Base-by-base conservation (phyloP, 441 rosid genomes). In the Populus hybrid region DNA sequence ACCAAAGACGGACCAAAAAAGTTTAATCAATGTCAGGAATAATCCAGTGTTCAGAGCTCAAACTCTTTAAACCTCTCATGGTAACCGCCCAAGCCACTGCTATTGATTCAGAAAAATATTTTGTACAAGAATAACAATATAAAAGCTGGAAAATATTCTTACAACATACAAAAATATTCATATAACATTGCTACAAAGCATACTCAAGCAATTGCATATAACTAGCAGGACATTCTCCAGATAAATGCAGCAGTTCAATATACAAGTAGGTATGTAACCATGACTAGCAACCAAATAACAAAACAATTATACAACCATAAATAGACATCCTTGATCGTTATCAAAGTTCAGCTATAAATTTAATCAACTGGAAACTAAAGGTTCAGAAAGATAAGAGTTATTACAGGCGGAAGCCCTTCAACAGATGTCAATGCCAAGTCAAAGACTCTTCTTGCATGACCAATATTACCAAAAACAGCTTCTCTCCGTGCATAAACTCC, bases 401-500 rank as follows among this genome's bases (percentile, higher is more conserved):
- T 86, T 80, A 94, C 99, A 87, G 14, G 67, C 18, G 94, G 84
- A 81, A 94, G 94, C 84, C 91, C 98, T 83, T 90, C 89, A 32
- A 86, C 85, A 78, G 98, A 94, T 70, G 90, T 83, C 82, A 96
- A 83, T 46, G 98, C 98, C 99, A 96, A 91, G 86, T 96, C 98
- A 68, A 96, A 94, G 69, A 91, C 91, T 88, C 88, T 88, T 85
- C 98, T 94, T 77, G 98, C 98, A 82, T 88, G 92, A 79, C 85
- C 90, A 83, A 94, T 86, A 79, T 96, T 94, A 79, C 98, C 94
- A 80, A 80, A 88, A 71, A 85, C 87, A 86, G 97, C 97, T 82
- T 96, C 99, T 78, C 97, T 90, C 74, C 66, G 94, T 77, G 98
- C 98, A 87, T 96, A 96, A 77, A 96, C 91, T 82, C 99, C 99